Evolutionary conservation across 2,329 filamentous ascomycete species (phyloP), one percentile per base, ranked within the genome.

Genomic region (Ambrosiella beaveri): DNA sequence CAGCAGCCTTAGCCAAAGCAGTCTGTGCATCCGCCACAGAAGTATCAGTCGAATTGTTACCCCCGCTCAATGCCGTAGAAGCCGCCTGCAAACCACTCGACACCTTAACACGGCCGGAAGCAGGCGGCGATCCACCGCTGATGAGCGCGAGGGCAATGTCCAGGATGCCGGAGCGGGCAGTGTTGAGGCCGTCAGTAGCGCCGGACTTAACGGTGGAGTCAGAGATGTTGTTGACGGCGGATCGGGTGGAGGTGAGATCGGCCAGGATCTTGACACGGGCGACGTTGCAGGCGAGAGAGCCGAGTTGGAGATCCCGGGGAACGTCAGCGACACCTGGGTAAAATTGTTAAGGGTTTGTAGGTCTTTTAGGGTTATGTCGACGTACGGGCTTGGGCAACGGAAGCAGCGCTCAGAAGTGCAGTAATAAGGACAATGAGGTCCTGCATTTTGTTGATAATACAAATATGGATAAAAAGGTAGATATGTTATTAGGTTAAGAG

Each of bases 181-280:
- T 57, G 36, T 59, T 53, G 1, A 61, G 50, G 15, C 57, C 59
- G 15, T 37, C 15, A 11, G 9, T 54, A 39, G 59, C 59, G 19
- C 54, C 57, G 6, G 47, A 11, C 45, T 58, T 44, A 57, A 59
- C 51, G 13, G 53, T 17, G 4, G 19, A 12, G 17, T 61, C 57
- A 1, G 53, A 45, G 47, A 61, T 57, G 7, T 56, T 37, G 7
- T 52, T 37, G 15, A 61, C 54, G 38, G 50, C 47, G 15, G 15
- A n/a, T 15, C 54, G 56, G 40, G 59, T 59, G 13, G 57, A 35
- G 36, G 41, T 38, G 12, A 61, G 59, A 11, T 53, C 57, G 13
- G 54, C 44, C 7, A 61, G 2, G 13, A 61, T 61, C 38, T 57
- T 50, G 57, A 54, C n/a, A 13, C 59, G 59, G 17, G 59, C 59